Percentiles rank a stretch among this genome's conserved stretches.
Evolutionary conservation across 208 protist genomes (phyloP).

Genomic region (Borovskyia barvae): DNA sequence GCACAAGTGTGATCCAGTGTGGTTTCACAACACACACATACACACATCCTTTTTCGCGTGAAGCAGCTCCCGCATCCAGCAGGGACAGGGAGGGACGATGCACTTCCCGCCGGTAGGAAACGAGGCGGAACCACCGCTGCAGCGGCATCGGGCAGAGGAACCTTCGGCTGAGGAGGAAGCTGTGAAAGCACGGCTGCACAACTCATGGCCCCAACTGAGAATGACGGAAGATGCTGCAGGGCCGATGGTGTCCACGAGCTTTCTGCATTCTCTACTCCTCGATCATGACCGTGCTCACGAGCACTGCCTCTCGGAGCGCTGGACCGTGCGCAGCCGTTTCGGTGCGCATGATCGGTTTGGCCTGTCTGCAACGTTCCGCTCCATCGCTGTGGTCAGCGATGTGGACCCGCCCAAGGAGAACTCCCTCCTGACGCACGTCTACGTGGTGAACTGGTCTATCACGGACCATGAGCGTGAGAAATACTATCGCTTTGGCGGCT

Average conservation of each 20-base stretch:
- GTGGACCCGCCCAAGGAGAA: slow-evolving; percentile 25
- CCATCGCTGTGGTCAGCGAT: slow-evolving; percentile 39
- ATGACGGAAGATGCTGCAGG: not conserved
- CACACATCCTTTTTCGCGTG: not conserved
- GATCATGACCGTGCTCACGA: slow-evolving; percentile 44
- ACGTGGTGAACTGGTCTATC: slow-evolving; percentile 48
- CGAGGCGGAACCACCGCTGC: slow-evolving; percentile 3
- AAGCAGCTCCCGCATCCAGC: too few relatives aligned
- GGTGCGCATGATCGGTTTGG: slow-evolving; percentile 40
- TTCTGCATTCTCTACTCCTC: slow-evolving; percentile 24
- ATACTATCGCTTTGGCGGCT: slow-evolving; percentile 58
- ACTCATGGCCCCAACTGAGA: slow-evolving; percentile 31
- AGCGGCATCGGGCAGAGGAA: slow-evolving; percentile 29
- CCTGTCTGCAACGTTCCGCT: slow-evolving; percentile 39
- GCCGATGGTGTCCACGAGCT: slow-evolving; percentile 6
- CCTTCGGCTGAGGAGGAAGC: slow-evolving; percentile 20
- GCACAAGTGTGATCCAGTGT: not conserved
- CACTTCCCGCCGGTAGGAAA: slow-evolving; percentile 10
- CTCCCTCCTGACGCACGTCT: slow-evolving; percentile 21
- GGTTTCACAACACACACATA: not conserved
- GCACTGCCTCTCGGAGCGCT: slow-evolving; percentile 40
- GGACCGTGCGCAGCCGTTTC: slow-evolving; percentile 39
- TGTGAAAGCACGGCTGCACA: slow-evolving; percentile 30
- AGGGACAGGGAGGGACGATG: slow-evolving; percentile 14
- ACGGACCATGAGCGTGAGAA: slow-evolving; percentile 42